These are phyloP conservation scores for Nepenthes alata DNA, from an alignment of 179 eudicot species.

Conservation along the genomic window DNA sequence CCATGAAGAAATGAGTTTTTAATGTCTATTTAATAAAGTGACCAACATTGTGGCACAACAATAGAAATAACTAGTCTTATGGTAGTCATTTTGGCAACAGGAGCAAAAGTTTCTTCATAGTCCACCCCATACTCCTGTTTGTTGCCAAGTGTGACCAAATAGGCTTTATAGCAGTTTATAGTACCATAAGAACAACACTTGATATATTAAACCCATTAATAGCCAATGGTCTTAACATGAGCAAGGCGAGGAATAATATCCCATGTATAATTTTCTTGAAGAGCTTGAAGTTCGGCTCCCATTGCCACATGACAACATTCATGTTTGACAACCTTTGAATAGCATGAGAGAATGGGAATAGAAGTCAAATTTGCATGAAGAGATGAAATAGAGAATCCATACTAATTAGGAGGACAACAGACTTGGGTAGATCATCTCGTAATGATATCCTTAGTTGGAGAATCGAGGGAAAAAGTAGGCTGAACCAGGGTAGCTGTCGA, in stretches of 20 bases:
- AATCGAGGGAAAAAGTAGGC: background rate
- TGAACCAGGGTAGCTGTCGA: background rate
- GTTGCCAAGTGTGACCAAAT: too few relatives aligned
- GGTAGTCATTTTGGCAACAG: background rate
- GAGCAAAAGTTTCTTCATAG: too few relatives aligned
- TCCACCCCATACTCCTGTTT: too few relatives aligned
- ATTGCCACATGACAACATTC: background rate
- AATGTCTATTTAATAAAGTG: background rate
- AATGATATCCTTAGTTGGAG: background rate
- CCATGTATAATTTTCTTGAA: too few relatives aligned
- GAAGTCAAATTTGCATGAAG: background rate
- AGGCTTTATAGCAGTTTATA: background rate
- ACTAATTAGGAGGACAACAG: background rate
- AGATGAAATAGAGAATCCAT: background rate
- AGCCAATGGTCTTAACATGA: background rate
- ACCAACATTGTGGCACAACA: background rate
- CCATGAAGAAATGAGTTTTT: background rate
- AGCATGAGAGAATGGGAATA: background rate
- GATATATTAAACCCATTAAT: background rate
- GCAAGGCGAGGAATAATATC: too few relatives aligned
- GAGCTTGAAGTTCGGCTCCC: background rate
- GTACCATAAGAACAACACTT: conserved; percentile 3
- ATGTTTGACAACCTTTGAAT: too few relatives aligned
- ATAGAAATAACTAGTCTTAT: background rate
- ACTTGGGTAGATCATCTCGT: background rate